These are phyloP conservation scores for Odontarrhena argentea DNA, from an alignment of 345 rosid species.

Conservation along the genomic window DNA sequence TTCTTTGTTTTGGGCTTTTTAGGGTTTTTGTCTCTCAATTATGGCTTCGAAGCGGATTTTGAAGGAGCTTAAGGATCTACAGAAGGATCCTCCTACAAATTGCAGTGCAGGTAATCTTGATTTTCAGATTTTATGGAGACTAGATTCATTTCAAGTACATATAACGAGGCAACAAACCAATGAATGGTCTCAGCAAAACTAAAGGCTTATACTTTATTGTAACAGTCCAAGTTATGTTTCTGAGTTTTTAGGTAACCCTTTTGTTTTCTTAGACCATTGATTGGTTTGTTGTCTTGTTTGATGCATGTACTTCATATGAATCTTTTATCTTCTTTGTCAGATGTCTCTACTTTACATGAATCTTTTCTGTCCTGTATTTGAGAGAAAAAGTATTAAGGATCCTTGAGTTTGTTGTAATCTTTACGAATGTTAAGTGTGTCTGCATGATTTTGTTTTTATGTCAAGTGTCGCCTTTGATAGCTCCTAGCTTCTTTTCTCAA, in stretches of 20 bases:
- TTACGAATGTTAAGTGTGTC: neutral
- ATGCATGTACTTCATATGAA: neutral
- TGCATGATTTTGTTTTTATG: neutral
- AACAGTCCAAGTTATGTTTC: neutral
- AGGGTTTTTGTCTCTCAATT: neutral
- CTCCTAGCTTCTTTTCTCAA: neutral
- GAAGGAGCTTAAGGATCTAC: slow-evolving; percentile 47
- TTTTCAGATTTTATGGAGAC: no score
- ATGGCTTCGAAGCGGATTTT: slow-evolving; percentile 55
- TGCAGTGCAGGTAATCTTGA: slow-evolving; percentile 52
- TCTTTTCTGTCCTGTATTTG: no score
- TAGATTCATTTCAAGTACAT: no score
- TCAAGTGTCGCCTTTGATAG: neutral
- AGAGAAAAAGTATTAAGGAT: no score
- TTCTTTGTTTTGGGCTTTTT: no score
- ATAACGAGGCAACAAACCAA: no score
- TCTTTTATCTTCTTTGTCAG: neutral
- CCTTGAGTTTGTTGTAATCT: neutral
- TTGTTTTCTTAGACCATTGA: neutral
- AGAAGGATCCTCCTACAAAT: slow-evolving; percentile 56
- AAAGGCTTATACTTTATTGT: no score
- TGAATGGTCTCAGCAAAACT: no score
- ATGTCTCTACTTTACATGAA: neutral
- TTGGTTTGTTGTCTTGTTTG: neutral
- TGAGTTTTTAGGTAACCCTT: neutral